A percentile compares a stretch with the other conserved stretches of the same genome.
Evolutionary conservation across 139 green algal genomes (phyloP).

Genomic region (Asterochloris erici): DNA sequence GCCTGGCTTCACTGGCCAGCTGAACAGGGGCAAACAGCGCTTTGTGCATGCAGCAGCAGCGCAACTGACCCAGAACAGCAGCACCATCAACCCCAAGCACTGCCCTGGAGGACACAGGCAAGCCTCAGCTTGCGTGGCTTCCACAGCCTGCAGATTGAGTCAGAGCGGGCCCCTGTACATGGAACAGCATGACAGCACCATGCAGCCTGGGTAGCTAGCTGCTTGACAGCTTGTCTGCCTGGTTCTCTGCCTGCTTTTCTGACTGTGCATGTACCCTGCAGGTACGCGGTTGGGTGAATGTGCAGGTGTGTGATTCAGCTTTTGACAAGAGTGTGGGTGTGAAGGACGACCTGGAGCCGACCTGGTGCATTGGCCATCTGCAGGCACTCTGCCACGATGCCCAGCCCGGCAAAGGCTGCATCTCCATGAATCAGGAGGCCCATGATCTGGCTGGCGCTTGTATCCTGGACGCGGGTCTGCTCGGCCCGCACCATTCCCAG

Average conservation of each 20-base stretch:
- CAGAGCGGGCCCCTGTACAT: too few relatives aligned
- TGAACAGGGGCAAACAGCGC: too few relatives aligned
- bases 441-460: constrained; percentile 16
- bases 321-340: neutral
- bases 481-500: constrained; percentile 68
- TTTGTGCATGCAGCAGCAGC: too few relatives aligned
- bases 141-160: too few relatives aligned
- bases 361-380: constrained; percentile 26
- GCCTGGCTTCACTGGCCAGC: too few relatives aligned
- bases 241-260: neutral
- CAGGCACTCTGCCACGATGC: constrained; percentile 62
- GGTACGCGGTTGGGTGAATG: neutral
- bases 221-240: neutral
- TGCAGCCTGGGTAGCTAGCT: neutral
- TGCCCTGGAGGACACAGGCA: too few relatives aligned
- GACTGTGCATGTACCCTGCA: neutral
- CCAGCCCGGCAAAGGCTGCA: constrained; percentile 59
- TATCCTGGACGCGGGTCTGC: constrained; percentile 41
- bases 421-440: constrained; percentile 71
- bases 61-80: too few relatives aligned
- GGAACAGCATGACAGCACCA: too few relatives aligned
- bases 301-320: neutral
- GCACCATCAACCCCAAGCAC: too few relatives aligned
- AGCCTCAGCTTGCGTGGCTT: too few relatives aligned
- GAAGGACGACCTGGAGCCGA: neutral